phyloP scores from a whole-genome alignment of 2,329 filamentous ascomycete species.

The Colletotrichum sp. region DNA sequence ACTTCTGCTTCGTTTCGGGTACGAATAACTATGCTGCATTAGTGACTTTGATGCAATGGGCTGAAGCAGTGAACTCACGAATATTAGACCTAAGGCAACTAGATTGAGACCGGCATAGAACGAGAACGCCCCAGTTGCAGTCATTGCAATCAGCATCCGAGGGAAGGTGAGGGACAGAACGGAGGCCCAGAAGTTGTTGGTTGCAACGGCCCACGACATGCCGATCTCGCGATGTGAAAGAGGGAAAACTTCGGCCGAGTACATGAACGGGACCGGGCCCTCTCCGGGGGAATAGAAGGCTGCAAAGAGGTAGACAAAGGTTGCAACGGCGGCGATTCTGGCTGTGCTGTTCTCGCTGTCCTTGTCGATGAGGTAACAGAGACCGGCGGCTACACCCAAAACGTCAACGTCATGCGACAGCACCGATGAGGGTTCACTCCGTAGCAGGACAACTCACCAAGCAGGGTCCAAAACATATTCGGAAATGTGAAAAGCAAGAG shows the following conservation, averaged over 20 bases:
- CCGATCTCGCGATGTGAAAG: conserved; percentile 68
- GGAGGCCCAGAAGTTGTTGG: conserved; percentile 59
- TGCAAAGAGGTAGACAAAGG: conserved; percentile 70
- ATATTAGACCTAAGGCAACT: conserved; percentile 50
- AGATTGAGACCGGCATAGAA: conserved; percentile 54
- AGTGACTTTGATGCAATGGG: accelerated
- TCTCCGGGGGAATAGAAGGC: conserved; percentile 71
- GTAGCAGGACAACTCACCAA: conserved; percentile 32
- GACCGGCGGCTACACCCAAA: conserved; percentile 34
- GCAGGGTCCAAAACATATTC: conserved; percentile 67
- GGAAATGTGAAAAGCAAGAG: conserved; percentile 71
- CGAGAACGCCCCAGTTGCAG: conserved; percentile 41
- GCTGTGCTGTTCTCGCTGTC: conserved; percentile 37
- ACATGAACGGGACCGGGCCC: conserved; percentile 67
- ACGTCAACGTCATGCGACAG: neutral
- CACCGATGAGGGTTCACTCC: neutral
- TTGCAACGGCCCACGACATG: conserved; percentile 68
- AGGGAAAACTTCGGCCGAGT: conserved; percentile 68
- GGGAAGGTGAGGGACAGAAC: conserved; percentile 58
- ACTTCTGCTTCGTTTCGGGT: conserved; percentile 56
- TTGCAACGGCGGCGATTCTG: conserved; percentile 58
- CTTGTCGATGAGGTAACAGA: conserved; percentile 39
- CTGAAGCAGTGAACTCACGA: conserved; percentile 23
- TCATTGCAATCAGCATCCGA: conserved; percentile 45
- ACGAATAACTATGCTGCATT: conserved; percentile 37